Base-by-base conservation (phyloP, 1,284 basidiomycete genomes). In the Tilletia caries region DNA sequence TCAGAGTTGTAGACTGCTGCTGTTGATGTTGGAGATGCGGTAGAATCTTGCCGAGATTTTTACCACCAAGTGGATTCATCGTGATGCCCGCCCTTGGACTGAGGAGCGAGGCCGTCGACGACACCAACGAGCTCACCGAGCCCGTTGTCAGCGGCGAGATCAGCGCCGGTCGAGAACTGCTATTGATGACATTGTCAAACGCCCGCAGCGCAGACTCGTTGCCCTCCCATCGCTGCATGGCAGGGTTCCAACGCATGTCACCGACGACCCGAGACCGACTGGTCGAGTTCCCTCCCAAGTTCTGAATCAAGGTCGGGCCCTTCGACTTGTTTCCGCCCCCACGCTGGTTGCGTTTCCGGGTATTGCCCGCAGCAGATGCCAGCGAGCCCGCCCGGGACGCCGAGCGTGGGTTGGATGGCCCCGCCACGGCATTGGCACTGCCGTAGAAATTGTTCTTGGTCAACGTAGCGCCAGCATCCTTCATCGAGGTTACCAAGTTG, bases 181-280 rank as follows among this genome's bases (percentile, higher is more conserved):
- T 90, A 65, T 90, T 88, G 58, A 91, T 87, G 4, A 88, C 89
- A 34, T 89, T 88, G 76, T 97, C 95, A 83, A 97, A 98, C 71
- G 93, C 93, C 70, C 91, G 89, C 50, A 97, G 87, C 13, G 89
- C 89, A 68, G 90, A 89, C 76, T 98, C 95, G 83, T 98, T 97
- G 70, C 95, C 95, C 86, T 98, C 95, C 95, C 95, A 98, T 27
- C 92, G 90, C 29, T 92, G 87, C 8, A 89, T 89, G 43, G 85
- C 86, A 27, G 93, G 92, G 84, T 98, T 97, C 92, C 93, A 98
- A 76, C 89, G 92, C 95, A 98, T 98, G 70, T 95, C 93, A 44
- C 73, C 76, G n/a, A 75, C 72, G 43, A 70, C 66, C 58, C 72
- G 72, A 13, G 72, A 65, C n/a, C 43, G 72, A 29, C 71, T 66